phyloP scores from a whole-genome alignment of 345 rosid species.

The Mallotus nudiflorus region DNA sequence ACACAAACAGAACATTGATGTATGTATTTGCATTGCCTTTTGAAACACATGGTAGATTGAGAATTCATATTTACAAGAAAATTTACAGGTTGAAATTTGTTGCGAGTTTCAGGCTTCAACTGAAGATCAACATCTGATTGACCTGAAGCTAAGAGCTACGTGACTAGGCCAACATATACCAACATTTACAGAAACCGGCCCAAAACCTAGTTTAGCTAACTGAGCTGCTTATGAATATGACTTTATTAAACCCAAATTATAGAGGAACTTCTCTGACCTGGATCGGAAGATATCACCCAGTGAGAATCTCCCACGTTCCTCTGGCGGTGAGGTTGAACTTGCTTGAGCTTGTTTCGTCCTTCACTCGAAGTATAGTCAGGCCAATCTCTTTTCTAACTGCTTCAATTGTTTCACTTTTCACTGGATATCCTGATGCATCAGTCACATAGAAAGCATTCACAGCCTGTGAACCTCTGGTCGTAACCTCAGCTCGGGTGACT shows the following conservation, averaged over 20 bases:
- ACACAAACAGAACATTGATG: not conserved
- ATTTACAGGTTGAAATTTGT: conserved; percentile 27
- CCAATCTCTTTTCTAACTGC: conserved; percentile 83
- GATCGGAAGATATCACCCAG: conserved; percentile 63
- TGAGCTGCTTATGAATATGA: conserved; percentile 45
- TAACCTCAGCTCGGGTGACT: conserved; percentile 87
- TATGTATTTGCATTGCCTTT: conserved; percentile 15
- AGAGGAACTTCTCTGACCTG: conserved; percentile 74
- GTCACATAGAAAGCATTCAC: conserved; percentile 75
- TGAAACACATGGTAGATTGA: not conserved
- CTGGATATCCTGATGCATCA: conserved; percentile 72
- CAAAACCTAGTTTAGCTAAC: conserved; percentile 21
- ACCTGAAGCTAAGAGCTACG: conserved; percentile 19
- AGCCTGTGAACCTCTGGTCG: conserved; percentile 74
- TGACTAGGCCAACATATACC: too few relatives aligned
- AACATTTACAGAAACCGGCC: conserved; percentile 20
- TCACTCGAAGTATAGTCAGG: conserved; percentile 56
- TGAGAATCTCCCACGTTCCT: conserved; percentile 55
- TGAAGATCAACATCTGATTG: conserved; percentile 32
- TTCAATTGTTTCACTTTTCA: conserved; percentile 70
- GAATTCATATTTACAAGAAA: conserved; percentile 28
- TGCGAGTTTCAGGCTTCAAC: conserved; percentile 11
- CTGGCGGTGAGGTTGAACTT: conserved; percentile 37
- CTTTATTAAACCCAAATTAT: conserved; percentile 62
- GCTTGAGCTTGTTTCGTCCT: conserved; percentile 45